Percentiles rank a stretch among this genome's conserved stretches.
Evolutionary conservation across 148 eudicot species (phyloP).

Genomic region (Camellia sinensis): DNA sequence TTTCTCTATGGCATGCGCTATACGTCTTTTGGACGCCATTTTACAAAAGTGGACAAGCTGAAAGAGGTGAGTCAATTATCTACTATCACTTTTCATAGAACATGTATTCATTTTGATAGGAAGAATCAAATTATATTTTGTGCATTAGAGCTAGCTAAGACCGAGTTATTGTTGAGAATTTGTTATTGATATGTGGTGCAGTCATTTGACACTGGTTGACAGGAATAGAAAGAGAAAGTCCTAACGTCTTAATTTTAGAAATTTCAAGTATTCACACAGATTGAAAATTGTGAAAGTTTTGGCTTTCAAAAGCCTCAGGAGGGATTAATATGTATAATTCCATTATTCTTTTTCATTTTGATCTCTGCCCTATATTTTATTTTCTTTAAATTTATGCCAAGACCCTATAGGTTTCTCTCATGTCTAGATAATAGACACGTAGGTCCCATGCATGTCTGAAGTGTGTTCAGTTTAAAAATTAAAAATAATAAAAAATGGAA

Average conservation of each 20-base stretch:
- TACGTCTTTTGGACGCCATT: slow-evolving; percentile 93
- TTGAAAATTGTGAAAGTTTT: neutral
- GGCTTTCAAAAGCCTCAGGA: neutral
- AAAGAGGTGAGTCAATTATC: slow-evolving; percentile 46
- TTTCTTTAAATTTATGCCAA: neutral
- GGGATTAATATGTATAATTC: neutral
- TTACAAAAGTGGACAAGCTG: slow-evolving; percentile 73
- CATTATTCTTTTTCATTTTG: neutral
- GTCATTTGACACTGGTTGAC: neutral
- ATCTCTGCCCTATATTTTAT: neutral
- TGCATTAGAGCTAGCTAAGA: neutral
- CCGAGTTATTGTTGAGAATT: neutral
- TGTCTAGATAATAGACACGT: neutral
- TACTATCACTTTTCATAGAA: neutral
- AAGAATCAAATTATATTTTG: neutral
- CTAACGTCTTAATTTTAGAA: neutral
- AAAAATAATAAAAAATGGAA: no score
- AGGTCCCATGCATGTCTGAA: neutral
- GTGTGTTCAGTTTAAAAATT: neutral
- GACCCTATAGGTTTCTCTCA: neutral
- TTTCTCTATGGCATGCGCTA: slow-evolving; percentile 83
- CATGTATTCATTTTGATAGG: neutral
- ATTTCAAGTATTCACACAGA: neutral
- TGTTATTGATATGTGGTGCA: neutral
- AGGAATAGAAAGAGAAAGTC: neutral